A percentile compares a stretch with the other conserved stretches of the same genome.
Conservation (phyloP, 2,329 filamentous ascomycete species). For the Coniochaeta sp. region DNA sequence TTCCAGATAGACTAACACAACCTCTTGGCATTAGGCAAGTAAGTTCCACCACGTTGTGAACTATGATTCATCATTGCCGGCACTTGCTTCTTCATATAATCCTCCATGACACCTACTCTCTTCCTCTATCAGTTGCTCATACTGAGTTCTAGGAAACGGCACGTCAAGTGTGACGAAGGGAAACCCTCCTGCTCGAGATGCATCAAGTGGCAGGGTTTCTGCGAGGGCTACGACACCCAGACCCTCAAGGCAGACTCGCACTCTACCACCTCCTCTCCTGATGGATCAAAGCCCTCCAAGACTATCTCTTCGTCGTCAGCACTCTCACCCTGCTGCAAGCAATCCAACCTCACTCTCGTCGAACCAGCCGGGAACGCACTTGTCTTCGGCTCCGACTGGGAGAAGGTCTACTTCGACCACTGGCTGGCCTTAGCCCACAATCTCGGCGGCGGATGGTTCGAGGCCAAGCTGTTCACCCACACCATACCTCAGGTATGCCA, state of each 20-base stretch:
- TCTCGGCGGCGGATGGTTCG: slow-evolving; percentile 22
- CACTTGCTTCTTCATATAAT: neutral
- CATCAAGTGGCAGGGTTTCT: slow-evolving; percentile 26
- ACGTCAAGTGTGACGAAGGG: slow-evolving; percentile 28
- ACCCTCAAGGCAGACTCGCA: neutral
- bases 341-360: slow-evolving; percentile 2
- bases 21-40: slow-evolving; percentile 19
- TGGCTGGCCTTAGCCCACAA: slow-evolving; percentile 16
- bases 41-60: slow-evolving; percentile 6
- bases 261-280: neutral
- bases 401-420: slow-evolving; percentile 19
- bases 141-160: slow-evolving; percentile 17
- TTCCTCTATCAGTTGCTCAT: neutral
- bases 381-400: slow-evolving; percentile 12
- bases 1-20: neutral
- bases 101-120: neutral
- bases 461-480: slow-evolving; percentile 25
- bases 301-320: slow-evolving; percentile 1
- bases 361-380: slow-evolving; percentile 8
- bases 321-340: neutral
- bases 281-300: slow-evolving; percentile 1
- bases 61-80: neutral
- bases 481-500: slow-evolving; percentile 26
- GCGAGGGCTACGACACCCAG: slow-evolving; percentile 21
- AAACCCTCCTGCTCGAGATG: slow-evolving; percentile 27